Conservation (phyloP, 352 stramenopile genomes). For the Pythium folliculosum region DNA sequence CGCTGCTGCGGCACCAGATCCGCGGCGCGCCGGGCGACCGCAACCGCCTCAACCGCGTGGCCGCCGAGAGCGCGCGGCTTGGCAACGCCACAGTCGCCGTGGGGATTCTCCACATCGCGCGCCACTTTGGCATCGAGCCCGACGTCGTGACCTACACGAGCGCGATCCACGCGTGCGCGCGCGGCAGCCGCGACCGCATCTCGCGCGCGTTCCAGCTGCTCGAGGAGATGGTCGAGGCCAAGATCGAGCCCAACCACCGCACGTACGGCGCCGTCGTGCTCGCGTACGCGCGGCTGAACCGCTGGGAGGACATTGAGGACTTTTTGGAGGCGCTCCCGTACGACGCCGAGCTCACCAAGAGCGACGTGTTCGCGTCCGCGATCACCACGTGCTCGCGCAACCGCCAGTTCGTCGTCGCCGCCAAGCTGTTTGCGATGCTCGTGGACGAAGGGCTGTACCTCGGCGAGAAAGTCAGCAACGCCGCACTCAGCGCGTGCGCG, state of each 20-base stretch:
- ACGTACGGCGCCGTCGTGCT: constrained; percentile 77
- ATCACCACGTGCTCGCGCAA: constrained; percentile 82
- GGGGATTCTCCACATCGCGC: constrained; percentile 70
- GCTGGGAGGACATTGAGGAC: constrained; percentile 70
- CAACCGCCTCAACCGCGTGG: constrained; percentile 68
- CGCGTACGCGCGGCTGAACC: constrained; percentile 66
- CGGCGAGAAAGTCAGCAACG: constrained; percentile 73
- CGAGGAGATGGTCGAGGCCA: constrained; percentile 71
- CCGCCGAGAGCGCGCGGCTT: constrained; percentile 62
- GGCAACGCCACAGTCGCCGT: constrained; percentile 68
- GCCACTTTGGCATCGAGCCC: constrained; percentile 60
- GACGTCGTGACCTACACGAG: constrained; percentile 82
- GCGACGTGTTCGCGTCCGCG: constrained; percentile 65
- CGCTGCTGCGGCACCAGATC: constrained; percentile 68
- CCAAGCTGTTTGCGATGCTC: constrained; percentile 63
- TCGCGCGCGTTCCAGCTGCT: constrained; percentile 60
- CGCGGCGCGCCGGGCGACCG: constrained; percentile 31
- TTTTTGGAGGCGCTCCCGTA: constrained; percentile 63
- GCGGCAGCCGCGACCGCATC: constrained; percentile 49
- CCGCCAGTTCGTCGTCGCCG: constrained; percentile 59
- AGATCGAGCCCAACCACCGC: constrained; percentile 63
- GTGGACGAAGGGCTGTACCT: constrained; percentile 68
- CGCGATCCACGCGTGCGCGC: constrained; percentile 78
- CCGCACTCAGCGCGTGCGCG: constrained; percentile 65
- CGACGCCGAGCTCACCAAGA: constrained; percentile 54